Conservation (phyloP, 2,329 filamentous ascomycete species). For the Ophiostoma piceae region DNA sequence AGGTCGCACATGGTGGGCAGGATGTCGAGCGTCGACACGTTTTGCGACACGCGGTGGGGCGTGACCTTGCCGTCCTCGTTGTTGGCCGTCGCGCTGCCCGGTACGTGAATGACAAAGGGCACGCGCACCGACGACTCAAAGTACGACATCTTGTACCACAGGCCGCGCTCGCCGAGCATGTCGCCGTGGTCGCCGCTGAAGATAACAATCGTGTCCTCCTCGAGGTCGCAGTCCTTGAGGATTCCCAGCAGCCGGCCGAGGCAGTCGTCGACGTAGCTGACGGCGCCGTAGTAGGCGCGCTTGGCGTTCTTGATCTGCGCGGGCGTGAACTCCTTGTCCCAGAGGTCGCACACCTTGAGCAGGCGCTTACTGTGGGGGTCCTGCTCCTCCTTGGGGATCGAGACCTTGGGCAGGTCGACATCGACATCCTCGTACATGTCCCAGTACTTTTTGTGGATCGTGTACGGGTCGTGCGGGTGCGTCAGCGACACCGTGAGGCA, state of each 20-base stretch:
- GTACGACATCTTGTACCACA: constrained; percentile 95
- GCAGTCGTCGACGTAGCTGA: constrained; percentile 90
- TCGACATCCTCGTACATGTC: constrained; percentile 85
- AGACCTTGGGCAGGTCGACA: constrained; percentile 73
- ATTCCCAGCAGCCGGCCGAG: constrained; percentile 76
- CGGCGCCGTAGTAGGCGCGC: constrained; percentile 85
- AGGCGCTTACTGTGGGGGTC: constrained; percentile 84
- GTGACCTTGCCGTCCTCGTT: constrained; percentile 40
- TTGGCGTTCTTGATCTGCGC: constrained; percentile 82
- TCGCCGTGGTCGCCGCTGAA: constrained; percentile 94
- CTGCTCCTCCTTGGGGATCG: constrained; percentile 72
- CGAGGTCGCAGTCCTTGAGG: constrained; percentile 71
- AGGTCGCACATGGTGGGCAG: constrained; percentile 84
- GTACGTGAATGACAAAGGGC: constrained; percentile 78
- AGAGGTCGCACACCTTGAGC: constrained; percentile 79
- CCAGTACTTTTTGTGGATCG: constrained; percentile 91
- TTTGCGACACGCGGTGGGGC: constrained; percentile 71
- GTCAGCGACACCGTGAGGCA: constrained; percentile 86
- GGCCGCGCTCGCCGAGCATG: constrained; percentile 85
- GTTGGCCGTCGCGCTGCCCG: constrained; percentile 40
- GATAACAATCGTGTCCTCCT: constrained; percentile 81
- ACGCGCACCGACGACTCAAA: constrained; percentile 88
- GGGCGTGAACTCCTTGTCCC: constrained; percentile 74
- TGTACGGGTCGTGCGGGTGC: constrained; percentile 92
- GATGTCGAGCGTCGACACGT: constrained; percentile 86